phyloP scores from a whole-genome alignment of 2,329 filamentous ascomycete species.

The Teratosphaeria viscida region DNA sequence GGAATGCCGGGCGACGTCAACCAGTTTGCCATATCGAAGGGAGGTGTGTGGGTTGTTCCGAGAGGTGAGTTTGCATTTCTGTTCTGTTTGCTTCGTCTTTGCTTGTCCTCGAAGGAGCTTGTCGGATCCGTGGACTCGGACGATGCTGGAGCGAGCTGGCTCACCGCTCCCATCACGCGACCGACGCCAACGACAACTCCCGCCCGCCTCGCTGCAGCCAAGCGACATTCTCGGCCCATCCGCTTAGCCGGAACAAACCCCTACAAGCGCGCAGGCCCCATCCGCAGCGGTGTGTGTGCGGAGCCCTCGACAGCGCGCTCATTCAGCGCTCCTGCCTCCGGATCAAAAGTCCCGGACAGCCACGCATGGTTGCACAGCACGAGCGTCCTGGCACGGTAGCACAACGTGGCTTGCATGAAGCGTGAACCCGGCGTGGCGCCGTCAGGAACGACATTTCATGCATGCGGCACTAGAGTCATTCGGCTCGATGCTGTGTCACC shows the following conservation, averaged over 20 bases:
- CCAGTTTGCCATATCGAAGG: slow-evolving; percentile 71
- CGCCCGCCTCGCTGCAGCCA: background rate
- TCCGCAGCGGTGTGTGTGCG: background rate
- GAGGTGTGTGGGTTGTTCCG: slow-evolving; percentile 89
- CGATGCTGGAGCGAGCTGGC: slow-evolving; percentile 2
- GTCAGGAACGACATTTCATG: background rate
- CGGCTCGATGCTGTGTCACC: background rate
- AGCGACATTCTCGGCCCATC: background rate
- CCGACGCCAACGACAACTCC: background rate
- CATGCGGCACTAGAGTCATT: background rate
- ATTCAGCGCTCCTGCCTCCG: background rate
- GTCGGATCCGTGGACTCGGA: background rate
- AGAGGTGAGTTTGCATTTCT: slow-evolving; percentile 55
- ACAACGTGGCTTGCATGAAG: background rate
- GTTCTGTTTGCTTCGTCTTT: background rate
- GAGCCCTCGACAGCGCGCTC: background rate
- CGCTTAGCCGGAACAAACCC: background rate
- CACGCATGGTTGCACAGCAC: background rate
- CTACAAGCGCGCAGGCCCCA: background rate
- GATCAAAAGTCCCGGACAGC: background rate
- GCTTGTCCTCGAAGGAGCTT: background rate
- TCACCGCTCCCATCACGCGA: slow-evolving; percentile 1
- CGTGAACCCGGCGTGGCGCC: background rate
- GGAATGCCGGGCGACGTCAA: slow-evolving; percentile 41
- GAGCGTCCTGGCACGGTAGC: background rate